These are phyloP conservation scores for Kickxella alabastrina DNA, from an alignment of 192 early-diverging fungal genomes.

Conservation along the genomic window DNA sequence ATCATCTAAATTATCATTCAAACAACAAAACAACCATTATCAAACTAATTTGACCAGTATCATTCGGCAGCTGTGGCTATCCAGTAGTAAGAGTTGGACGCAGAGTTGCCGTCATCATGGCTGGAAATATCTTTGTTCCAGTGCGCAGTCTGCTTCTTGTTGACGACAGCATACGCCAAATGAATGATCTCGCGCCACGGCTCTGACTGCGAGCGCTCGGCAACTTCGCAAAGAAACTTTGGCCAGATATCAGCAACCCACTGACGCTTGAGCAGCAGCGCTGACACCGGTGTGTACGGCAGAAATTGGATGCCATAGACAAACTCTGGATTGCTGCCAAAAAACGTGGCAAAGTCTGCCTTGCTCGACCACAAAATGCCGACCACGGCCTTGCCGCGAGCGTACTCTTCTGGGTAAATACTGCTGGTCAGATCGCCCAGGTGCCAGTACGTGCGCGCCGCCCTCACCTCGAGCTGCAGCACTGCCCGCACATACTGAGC, in stretches of 20 bases:
- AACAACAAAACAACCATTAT: no score
- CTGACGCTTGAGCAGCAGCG: slow-evolving; percentile 31
- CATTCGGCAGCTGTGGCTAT: slow-evolving; percentile 36
- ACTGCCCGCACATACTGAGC: slow-evolving; percentile 27
- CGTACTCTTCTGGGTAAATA: slow-evolving; percentile 38
- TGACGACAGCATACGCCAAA: slow-evolving; percentile 42
- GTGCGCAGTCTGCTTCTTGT: slow-evolving; percentile 32
- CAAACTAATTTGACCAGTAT: background rate
- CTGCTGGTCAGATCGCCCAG: slow-evolving; percentile 17
- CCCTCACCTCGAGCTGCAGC: slow-evolving; percentile 44
- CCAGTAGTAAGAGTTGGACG: slow-evolving; percentile 54
- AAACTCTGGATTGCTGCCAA: slow-evolving; percentile 46
- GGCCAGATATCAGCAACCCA: slow-evolving; percentile 48
- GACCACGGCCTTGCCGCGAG: slow-evolving; percentile 29
- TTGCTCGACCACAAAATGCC: slow-evolving; percentile 55
- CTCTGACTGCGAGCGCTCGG: slow-evolving; percentile 18
- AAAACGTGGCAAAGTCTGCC: slow-evolving; percentile 41
- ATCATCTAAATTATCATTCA: no score
- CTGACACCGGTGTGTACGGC: slow-evolving; percentile 48
- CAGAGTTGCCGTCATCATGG: slow-evolving; percentile 55
- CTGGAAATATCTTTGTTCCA: slow-evolving; percentile 7
- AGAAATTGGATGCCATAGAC: slow-evolving; percentile 55
- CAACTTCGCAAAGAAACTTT: slow-evolving; percentile 10
- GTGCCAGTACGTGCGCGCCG: slow-evolving; percentile 53
- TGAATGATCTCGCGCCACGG: slow-evolving; percentile 48